phyloP scores from a whole-genome alignment of 148 eudicot species.

The Silene uniflora region DNA sequence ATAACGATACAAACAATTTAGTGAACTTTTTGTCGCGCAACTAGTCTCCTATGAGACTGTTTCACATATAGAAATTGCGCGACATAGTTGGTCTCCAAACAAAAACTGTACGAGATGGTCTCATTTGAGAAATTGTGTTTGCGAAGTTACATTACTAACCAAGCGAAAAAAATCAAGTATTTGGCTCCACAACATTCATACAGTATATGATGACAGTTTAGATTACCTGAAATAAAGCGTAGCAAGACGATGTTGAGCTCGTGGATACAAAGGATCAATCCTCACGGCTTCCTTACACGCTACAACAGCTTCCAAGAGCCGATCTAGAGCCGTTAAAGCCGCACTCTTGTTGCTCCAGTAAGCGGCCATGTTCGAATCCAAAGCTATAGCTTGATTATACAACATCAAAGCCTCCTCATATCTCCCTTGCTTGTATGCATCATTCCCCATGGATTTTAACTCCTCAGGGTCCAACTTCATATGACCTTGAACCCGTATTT shows the following conservation, averaged over 20 bases:
- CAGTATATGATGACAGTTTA: too few relatives aligned
- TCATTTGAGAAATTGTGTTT: too few relatives aligned
- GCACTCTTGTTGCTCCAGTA: slow-evolving; percentile 65
- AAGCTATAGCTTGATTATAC: slow-evolving; percentile 53
- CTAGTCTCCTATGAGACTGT: too few relatives aligned
- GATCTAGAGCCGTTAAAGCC: slow-evolving; percentile 57
- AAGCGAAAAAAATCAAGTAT: too few relatives aligned
- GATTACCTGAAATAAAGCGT: slow-evolving; percentile 57
- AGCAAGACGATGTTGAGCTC: slow-evolving; percentile 70
- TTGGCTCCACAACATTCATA: too few relatives aligned
- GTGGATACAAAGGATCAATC: slow-evolving; percentile 54
- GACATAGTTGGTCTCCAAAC: too few relatives aligned
- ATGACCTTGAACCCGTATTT: slow-evolving; percentile 5
- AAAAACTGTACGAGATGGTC: too few relatives aligned
- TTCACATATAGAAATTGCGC: too few relatives aligned
- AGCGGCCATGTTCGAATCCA: slow-evolving; percentile 53
- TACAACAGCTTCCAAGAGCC: slow-evolving; percentile 52
- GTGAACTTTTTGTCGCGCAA: too few relatives aligned
- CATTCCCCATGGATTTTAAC: slow-evolving; percentile 64
- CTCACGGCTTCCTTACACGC: slow-evolving; percentile 61
- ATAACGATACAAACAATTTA: too few relatives aligned
- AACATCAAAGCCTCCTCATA: slow-evolving; percentile 62
- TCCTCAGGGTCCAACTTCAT: slow-evolving; percentile 44
- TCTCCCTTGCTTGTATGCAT: slow-evolving; percentile 55
- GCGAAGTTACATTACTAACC: too few relatives aligned